Evolutionary conservation across 176 grass and related monocot species (phyloP).

Genomic region (Carex parvula): DNA sequence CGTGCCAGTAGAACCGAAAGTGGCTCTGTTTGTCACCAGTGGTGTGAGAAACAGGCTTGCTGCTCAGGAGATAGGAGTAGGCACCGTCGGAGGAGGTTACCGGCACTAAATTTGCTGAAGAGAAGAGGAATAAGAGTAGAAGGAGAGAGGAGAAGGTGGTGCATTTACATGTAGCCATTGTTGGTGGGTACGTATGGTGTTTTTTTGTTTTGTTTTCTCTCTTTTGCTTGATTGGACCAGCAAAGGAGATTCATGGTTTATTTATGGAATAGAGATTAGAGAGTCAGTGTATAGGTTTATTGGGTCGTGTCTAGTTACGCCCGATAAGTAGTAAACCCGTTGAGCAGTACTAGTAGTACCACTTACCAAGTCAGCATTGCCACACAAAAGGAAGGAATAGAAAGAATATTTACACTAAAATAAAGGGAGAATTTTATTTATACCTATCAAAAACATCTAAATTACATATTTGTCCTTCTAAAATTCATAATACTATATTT

Average conservation of each 20-base stretch:
- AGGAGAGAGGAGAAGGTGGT: neutral
- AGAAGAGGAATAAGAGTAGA: neutral
- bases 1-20: conserved; percentile 62
- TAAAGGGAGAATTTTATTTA: no score
- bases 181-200: no score
- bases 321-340: neutral
- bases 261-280: neutral
- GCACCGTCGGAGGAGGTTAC: neutral
- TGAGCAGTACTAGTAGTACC: no score
- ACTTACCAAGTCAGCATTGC: no score
- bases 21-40: conserved; percentile 3
- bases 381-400: no score
- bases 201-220: neutral
- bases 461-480: no score
- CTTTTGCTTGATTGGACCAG: neutral
- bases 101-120: neutral
- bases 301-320: neutral
- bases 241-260: neutral
- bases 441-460: no score
- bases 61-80: neutral
- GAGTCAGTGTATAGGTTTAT: neutral
- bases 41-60: neutral
- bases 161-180: neutral
- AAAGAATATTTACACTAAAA: no score
- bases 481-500: no score